A percentile compares a stretch with the other conserved stretches of the same genome.
phyloP scores from a whole-genome alignment of 106 monocot species.

The Dendrobium huoshanense region DNA sequence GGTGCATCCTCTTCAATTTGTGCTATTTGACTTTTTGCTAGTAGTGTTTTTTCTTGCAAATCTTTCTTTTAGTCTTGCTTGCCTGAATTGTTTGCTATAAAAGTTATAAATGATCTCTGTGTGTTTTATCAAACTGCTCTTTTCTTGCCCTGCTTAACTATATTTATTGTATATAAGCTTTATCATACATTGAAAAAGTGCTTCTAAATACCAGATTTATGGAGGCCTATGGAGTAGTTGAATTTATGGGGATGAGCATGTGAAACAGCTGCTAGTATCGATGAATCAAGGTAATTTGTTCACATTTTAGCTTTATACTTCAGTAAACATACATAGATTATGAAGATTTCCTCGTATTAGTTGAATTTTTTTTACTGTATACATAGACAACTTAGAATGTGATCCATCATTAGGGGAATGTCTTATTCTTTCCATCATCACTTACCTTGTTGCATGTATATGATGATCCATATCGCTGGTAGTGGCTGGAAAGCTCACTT shows the following conservation, averaged over 20 bases:
- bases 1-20: background rate
- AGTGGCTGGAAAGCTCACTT: too few relatives aligned
- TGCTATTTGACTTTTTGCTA: background rate
- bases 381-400: background rate
- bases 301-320: background rate
- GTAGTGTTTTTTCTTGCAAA: background rate
- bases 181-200: background rate
- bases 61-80: background rate
- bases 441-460: too few relatives aligned
- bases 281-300: constrained; percentile 1
- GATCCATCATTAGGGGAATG: too few relatives aligned
- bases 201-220: background rate
- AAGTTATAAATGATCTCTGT: background rate
- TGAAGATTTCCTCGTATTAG: background rate
- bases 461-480: too few relatives aligned
- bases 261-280: background rate
- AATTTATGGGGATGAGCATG: background rate
- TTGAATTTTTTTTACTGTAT: background rate
- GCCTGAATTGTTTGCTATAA: background rate
- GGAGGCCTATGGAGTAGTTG: background rate
- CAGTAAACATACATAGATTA: background rate
- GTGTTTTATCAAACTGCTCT: background rate
- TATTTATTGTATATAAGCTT: background rate
- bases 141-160: background rate
- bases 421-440: too few relatives aligned